Percentiles rank a stretch among this genome's conserved stretches.
phyloP scores from a whole-genome alignment of 2,329 filamentous ascomycete genomes.

The Sordariomycetes sp. region DNA sequence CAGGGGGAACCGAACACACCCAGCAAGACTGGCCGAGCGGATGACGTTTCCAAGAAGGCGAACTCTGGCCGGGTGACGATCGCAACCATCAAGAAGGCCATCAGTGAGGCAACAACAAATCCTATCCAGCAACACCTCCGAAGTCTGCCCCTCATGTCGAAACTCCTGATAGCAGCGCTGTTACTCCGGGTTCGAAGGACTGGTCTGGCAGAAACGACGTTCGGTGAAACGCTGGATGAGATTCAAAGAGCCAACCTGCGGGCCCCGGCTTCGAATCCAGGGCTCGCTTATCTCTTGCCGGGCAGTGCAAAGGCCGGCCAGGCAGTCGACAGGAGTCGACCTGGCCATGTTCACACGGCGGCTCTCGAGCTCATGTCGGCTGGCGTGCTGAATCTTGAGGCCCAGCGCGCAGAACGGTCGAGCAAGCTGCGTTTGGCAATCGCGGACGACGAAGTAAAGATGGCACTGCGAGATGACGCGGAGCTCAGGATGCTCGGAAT shows the following conservation, averaged over 20 bases:
- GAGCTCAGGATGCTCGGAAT: slow-evolving; percentile 77
- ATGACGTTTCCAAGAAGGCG: slow-evolving; percentile 13
- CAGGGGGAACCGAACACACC: slow-evolving; percentile 46
- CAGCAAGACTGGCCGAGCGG: slow-evolving; percentile 37
- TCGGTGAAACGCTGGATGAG: slow-evolving; percentile 86
- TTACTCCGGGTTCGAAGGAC: slow-evolving; percentile 71
- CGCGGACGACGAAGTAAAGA: slow-evolving; percentile 81
- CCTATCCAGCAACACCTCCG: slow-evolving; percentile 86
- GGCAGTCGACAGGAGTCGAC: slow-evolving; percentile 10
- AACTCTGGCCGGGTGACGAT: slow-evolving; percentile 67
- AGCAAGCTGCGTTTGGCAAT: slow-evolving; percentile 81
- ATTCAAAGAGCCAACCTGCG: slow-evolving; percentile 28
- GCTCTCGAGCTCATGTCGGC: slow-evolving; percentile 79
- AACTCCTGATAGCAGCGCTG: slow-evolving; percentile 78
- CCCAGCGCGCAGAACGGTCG: slow-evolving; percentile 70
- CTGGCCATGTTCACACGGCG: slow-evolving; percentile 51
- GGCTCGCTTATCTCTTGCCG: slow-evolving; percentile 25
- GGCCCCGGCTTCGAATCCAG: slow-evolving; percentile 22
- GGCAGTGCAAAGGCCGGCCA: slow-evolving; percentile 16
- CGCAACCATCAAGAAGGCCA: slow-evolving; percentile 85
- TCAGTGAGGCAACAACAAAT: slow-evolving; percentile 88
- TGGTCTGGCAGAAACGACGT: slow-evolving; percentile 76
- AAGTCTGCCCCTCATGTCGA: slow-evolving; percentile 69
- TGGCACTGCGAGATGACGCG: slow-evolving; percentile 79
- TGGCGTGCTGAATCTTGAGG: slow-evolving; percentile 79